A percentile compares a stretch with the other conserved stretches of the same genome.
Evolutionary conservation across 192 early-diverging fungal genomes (phyloP).

Genomic region (Rhizophagus prolifer): DNA sequence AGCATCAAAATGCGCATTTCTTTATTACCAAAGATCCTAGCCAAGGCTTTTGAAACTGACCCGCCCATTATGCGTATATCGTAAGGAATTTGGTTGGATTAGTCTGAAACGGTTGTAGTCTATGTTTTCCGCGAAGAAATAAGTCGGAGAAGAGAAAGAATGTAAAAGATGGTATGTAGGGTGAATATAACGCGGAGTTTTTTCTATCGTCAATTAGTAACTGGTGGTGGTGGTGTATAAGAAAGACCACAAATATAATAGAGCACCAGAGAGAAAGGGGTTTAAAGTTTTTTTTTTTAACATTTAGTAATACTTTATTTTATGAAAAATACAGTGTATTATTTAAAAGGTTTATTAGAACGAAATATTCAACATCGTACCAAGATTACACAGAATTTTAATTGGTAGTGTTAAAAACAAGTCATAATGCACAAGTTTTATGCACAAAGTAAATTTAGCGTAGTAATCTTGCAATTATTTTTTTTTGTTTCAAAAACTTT

Average conservation of each 20-base stretch:
- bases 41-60: slow-evolving; percentile 71
- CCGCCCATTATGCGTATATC: slow-evolving; percentile 69
- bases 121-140: background rate
- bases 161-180: background rate
- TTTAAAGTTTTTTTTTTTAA: background rate
- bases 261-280: background rate
- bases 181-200: background rate
- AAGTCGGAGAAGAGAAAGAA: background rate
- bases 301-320: background rate
- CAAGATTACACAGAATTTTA: background rate
- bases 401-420: background rate
- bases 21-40: slow-evolving; percentile 82
- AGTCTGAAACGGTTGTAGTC: background rate
- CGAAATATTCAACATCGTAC: background rate
- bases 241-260: background rate
- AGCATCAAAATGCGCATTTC: slow-evolving; percentile 98
- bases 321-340: background rate
- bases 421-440: background rate
- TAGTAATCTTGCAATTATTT: too few relatives aligned
- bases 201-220: background rate
- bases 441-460: background rate
- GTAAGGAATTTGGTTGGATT: background rate
- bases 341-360: background rate
- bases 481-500: too few relatives aligned
- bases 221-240: background rate